A percentile compares a stretch with the other conserved stretches of the same genome.
Conservation (phyloP, 2,329 filamentous ascomycete species). For the Tolypocladium sp. region DNA sequence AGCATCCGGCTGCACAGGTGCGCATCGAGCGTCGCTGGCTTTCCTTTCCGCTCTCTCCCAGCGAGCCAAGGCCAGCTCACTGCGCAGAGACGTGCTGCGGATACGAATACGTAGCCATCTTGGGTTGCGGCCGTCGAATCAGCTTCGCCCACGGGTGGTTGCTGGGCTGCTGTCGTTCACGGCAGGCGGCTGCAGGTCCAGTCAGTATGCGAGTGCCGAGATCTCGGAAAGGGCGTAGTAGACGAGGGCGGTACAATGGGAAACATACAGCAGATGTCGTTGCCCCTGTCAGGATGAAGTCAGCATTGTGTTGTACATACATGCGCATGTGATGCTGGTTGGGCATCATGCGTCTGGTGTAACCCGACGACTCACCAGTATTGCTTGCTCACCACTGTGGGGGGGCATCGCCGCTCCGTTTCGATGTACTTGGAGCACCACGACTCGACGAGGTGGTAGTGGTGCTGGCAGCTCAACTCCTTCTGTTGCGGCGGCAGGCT, state of each 20-base stretch:
- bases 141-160: slow-evolving; percentile 28
- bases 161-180: slow-evolving; percentile 28
- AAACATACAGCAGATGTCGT: slow-evolving; percentile 35
- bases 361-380: slow-evolving; percentile 26
- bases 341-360: not conserved
- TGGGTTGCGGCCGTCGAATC: slow-evolving; percentile 22
- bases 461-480: slow-evolving; percentile 40
- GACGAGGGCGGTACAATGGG: not conserved
- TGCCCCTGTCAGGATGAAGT: slow-evolving; percentile 23
- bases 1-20: not conserved
- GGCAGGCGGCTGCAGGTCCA: slow-evolving; percentile 23
- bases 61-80: slow-evolving; percentile 1
- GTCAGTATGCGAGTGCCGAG: slow-evolving; percentile 8
- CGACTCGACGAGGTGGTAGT: slow-evolving; percentile 39
- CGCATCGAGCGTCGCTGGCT: not conserved
- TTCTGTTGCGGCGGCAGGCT: slow-evolving; percentile 23
- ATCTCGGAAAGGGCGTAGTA: not conserved
- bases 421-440: slow-evolving; percentile 37
- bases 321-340: not conserved
- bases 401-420: slow-evolving; percentile 32
- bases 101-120: slow-evolving; percentile 14
- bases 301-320: slow-evolving; percentile 9
- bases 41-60: not conserved
- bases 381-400: slow-evolving; percentile 34
- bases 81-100: slow-evolving; percentile 18